Conservation (phyloP, 257 asterid genomes). For the Penstemon barbatus region DNA sequence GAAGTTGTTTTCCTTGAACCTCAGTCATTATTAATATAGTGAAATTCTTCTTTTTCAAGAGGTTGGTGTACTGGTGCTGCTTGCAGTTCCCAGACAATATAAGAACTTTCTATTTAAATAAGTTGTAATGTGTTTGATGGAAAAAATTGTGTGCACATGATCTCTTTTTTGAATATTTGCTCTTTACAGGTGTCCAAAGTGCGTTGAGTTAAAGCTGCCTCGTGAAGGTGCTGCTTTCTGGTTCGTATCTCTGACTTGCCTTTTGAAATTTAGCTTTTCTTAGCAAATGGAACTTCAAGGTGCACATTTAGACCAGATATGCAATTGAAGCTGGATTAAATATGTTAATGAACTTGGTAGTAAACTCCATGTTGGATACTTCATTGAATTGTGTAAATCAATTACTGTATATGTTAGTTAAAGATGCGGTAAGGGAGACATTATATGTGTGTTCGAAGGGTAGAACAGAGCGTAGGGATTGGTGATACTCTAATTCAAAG, state of each 20-base stretch:
- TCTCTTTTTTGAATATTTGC: constrained; percentile 17
- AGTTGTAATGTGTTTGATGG: constrained; percentile 3
- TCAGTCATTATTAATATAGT: too few relatives aligned
- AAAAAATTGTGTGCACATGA: neutral
- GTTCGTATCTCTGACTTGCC: constrained; percentile 50
- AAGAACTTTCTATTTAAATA: too few relatives aligned
- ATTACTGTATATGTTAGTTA: neutral
- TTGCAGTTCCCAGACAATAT: too few relatives aligned
- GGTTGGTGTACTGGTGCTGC: neutral
- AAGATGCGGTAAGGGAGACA: too few relatives aligned
- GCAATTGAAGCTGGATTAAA: neutral
- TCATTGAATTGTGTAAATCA: neutral
- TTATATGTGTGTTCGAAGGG: too few relatives aligned
- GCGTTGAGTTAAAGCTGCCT: constrained; percentile 88
- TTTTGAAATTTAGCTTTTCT: constrained; percentile 14
- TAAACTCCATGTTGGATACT: neutral
- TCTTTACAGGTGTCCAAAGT: constrained; percentile 83
- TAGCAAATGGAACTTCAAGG: neutral
- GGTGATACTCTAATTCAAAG: neutral
- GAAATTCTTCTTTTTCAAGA: too few relatives aligned
- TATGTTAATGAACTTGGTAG: too few relatives aligned
- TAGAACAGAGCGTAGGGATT: too few relatives aligned
- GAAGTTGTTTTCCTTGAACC: too few relatives aligned
- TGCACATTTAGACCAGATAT: neutral
- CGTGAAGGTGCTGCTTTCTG: constrained; percentile 98